phyloP scores from a whole-genome alignment of 2,329 filamentous ascomycete species.

The Monosporascus sp. region DNA sequence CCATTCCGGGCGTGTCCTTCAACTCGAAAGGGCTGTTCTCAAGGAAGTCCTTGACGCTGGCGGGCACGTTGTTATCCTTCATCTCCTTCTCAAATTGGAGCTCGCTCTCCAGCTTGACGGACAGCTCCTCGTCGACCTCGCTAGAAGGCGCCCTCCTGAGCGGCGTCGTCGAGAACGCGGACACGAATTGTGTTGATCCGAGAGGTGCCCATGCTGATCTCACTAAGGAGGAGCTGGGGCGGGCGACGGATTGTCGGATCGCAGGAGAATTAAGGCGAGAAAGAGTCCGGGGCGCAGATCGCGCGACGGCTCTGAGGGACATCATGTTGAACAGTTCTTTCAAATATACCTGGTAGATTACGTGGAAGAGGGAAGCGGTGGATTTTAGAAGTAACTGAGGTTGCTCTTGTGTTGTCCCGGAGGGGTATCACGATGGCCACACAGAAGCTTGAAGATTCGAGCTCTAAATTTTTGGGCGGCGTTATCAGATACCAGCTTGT shows the following conservation, averaged over 20 bases:
- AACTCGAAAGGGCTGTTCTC: slow-evolving; percentile 81
- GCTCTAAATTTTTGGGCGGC: background rate
- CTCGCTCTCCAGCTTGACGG: slow-evolving; percentile 80
- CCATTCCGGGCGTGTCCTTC: slow-evolving; percentile 74
- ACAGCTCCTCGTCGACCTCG: slow-evolving; percentile 72
- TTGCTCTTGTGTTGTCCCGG: no score
- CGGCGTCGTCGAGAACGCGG: slow-evolving; percentile 46
- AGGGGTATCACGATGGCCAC: background rate
- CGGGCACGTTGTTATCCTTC: slow-evolving; percentile 65
- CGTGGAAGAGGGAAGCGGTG: background rate
- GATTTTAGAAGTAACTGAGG: no score
- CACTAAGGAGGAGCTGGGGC: slow-evolving; percentile 43
- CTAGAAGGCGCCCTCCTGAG: slow-evolving; percentile 36
- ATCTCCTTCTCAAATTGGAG: slow-evolving; percentile 79
- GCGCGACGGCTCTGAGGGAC: slow-evolving; percentile 60
- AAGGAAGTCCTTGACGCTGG: slow-evolving; percentile 81
- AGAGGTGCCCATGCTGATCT: slow-evolving; percentile 40
- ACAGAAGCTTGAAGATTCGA: background rate
- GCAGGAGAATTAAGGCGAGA: slow-evolving; percentile 52
- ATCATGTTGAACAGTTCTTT: slow-evolving; percentile 51
- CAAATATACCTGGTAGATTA: no score
- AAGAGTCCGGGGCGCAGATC: slow-evolving; percentile 61
- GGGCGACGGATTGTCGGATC: slow-evolving; percentile 44
- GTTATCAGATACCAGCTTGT: no score
- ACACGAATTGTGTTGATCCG: slow-evolving; percentile 33